A percentile compares a stretch with the other conserved stretches of the same genome.
These are phyloP conservation scores for Naganishia cerealis DNA, from an alignment of 1,284 basidiomycete genomes.

Conservation along the genomic window DNA sequence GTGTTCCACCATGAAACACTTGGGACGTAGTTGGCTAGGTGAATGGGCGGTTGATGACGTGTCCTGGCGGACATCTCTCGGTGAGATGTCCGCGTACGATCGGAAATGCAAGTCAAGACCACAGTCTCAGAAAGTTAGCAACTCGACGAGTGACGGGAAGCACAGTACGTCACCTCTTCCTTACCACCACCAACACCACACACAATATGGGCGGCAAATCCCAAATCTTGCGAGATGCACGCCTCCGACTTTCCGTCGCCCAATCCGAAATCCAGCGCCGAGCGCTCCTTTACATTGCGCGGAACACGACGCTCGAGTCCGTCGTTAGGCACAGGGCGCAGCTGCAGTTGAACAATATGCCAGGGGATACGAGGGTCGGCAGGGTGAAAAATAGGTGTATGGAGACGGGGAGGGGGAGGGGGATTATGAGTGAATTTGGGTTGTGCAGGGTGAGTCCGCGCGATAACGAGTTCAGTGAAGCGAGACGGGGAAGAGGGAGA, in stretches of 20 bases:
- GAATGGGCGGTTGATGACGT: slow-evolving; percentile 3
- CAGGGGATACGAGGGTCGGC: slow-evolving; percentile 74
- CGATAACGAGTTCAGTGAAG: background rate
- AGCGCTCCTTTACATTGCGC: slow-evolving; percentile 84
- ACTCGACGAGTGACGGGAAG: background rate
- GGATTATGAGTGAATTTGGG: slow-evolving; percentile 83
- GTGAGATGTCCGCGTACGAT: background rate
- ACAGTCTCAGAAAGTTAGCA: background rate
- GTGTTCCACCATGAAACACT: too few relatives aligned
- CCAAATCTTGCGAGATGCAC: slow-evolving; percentile 49
- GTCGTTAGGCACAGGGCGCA: slow-evolving; percentile 94
- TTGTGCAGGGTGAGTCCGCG: slow-evolving; percentile 72
- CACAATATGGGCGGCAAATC: slow-evolving; percentile 41
- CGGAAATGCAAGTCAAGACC: background rate
- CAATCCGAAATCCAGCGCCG: slow-evolving; percentile 76
- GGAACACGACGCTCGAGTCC: slow-evolving; percentile 78
- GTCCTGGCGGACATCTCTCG: background rate
- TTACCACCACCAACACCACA: background rate
- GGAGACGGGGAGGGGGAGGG: slow-evolving; percentile 79
- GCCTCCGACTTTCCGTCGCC: slow-evolving; percentile 52
- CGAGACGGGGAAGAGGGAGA: background rate
- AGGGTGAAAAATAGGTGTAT: slow-evolving; percentile 84
- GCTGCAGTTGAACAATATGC: slow-evolving; percentile 84
- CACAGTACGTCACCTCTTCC: background rate
- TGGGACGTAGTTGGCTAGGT: background rate